Percentiles rank a stretch among this genome's conserved stretches.
Conservation (phyloP, 2,329 filamentous ascomycete species). For the Verticillium isaacii region DNA sequence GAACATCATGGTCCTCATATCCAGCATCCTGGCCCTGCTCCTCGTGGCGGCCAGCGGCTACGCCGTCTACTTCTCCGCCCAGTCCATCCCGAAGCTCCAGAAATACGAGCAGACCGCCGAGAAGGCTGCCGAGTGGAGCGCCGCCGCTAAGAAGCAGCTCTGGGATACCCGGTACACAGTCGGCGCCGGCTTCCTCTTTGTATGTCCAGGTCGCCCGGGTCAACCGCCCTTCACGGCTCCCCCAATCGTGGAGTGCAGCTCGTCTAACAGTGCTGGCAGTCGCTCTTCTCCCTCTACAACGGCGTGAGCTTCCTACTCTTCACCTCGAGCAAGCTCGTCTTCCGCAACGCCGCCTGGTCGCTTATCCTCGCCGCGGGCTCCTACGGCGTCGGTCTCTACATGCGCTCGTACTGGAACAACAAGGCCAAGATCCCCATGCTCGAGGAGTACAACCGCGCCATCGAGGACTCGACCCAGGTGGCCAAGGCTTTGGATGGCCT, state of each 20-base stretch:
- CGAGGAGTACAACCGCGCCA: conserved; percentile 23
- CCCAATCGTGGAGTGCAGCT: neutral
- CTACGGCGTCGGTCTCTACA: conserved; percentile 15
- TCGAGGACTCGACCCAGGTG: conserved; percentile 15
- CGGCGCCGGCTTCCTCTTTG: conserved; percentile 19
- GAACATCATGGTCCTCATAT: conserved; percentile 12
- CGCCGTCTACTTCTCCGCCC: conserved; percentile 15
- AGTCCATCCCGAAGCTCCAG: conserved; percentile 20
- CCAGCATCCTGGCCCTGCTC: conserved; percentile 8
- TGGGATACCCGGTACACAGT: conserved; percentile 23
- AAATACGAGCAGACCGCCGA: conserved; percentile 22
- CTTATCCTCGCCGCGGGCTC: conserved; percentile 12
- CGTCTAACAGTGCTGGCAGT: conserved; percentile 5
- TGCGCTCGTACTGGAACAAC: conserved; percentile 20
- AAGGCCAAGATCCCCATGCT: conserved; percentile 22
- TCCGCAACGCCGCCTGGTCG: conserved; percentile 14
- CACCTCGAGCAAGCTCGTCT: conserved; percentile 5
- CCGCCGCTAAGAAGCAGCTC: conserved; percentile 17
- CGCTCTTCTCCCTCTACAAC: conserved; percentile 14
- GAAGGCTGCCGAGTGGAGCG: conserved; percentile 24
- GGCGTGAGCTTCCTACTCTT: conserved; percentile 12
- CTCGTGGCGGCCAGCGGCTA: conserved; percentile 16
- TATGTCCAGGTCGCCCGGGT: conserved; percentile 4
- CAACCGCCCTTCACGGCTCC: no score
- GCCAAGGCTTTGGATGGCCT: neutral